Evolutionary conservation across 805 yeast genomes (phyloP), one percentile per base, ranked within the genome.

Genomic region (Priceomyces fermenticarens): DNA sequence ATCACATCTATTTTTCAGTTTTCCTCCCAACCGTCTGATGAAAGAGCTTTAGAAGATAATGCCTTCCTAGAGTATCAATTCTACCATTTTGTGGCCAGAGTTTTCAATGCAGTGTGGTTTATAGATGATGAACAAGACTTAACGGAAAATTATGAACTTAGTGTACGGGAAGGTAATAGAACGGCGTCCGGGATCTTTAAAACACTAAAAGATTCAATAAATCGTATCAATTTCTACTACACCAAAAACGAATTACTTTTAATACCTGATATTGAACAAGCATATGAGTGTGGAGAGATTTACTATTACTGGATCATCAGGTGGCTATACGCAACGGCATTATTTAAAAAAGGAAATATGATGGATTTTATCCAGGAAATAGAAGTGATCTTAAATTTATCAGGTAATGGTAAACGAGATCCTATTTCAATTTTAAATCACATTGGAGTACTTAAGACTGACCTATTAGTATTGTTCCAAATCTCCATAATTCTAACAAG

Each of bases 61-160:
- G 39, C 49, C 25, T 61, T 49, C 46, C 42, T 65, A 26, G 67
- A 66, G 47, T 57, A 50, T 37, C 46, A 55, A 23, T 59, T 61
- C 36, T 53, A 52, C 38, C 67, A 61, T 36, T 54, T 53, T 26
- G 36, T 53, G 3, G 43, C 52, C 10, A 42, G 48, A 8, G 38
- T 61, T 1, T 56, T 51, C 44, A 54, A 51, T 20, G 48, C 39
- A 40, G 36, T 55, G 11, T 57, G 63, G 59, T 57, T 55, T 35
- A 46, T 53, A 6, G 37, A 32, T 23, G 43, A 37, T 14, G 40
- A 36, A 16, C 31, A 32, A 36, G 27, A 38, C 39, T 23, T 29
- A 36, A 26, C 12, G 14, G 27, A 41, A 9, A 16, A 16, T 11
- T 25, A n/a, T 35, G 29, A 35, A 6, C 13, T 26, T 11, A 30